Base-by-base conservation (phyloP, 495 filamentous ascomycete species). In the Hyaloscypha finlandica region DNA sequence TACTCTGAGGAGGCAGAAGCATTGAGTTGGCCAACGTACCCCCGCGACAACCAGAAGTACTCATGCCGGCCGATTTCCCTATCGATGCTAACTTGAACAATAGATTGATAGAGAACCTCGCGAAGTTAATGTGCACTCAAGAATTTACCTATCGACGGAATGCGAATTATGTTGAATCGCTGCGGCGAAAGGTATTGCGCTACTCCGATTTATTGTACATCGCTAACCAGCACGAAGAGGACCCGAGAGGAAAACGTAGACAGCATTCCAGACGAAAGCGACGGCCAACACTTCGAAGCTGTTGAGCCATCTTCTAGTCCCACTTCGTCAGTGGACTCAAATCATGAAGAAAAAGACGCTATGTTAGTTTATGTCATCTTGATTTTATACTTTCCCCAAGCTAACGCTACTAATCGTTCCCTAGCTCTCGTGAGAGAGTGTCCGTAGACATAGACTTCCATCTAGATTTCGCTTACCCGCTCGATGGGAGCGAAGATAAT, bases 91-190 rank as follows among this genome's bases (percentile, higher is more conserved):
- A 59, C 56, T 16, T 33, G 33, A 20, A 6, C 16, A 6, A 0
- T 30, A 59, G 56, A 33, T 33, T 59, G 19, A 33, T 37, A 8
- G 25, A 59, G 19, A 20, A 6, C 12, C 56, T 59, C 31, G 30
- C 30, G 16, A 59, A 59, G 19, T 59, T 59, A 29, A 59, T 59
- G 12, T 59, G 30, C 33, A 33, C 30, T 33, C 56, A 59, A 33
- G 30, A 59, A 12, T 35, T 35, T 16, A 6, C 6, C 30, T 14
- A 22, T n/a, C 30, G 19, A 59, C 30, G 56, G 16, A 33, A 59
- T 33, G 12, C 54, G 31, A 57, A 57, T 6, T 31, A 4, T 12
- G 35, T 19, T 16, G 42, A 14, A 48, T 14, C 11, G 0, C 11
- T 12, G 35, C 42, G 42, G 9, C 11, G 16, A 19, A 59, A 59